Evolutionary conservation across 805 yeast genomes (phyloP), one percentile per base, ranked within the genome.

Genomic region (Nakazawaea pomicola): DNA sequence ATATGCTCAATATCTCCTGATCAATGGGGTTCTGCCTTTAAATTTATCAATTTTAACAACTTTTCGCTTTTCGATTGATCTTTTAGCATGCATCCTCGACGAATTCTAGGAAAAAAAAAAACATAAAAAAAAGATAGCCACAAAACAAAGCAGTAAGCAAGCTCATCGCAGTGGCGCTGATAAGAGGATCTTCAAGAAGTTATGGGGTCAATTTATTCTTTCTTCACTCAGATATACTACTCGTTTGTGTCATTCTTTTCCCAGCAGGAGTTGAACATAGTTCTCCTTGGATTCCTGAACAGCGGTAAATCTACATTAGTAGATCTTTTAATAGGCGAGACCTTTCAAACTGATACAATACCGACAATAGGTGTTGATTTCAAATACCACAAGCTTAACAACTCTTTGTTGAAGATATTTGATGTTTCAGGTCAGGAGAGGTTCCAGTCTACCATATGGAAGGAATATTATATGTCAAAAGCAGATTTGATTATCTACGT

Each of bases 381-480:
- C 23, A 31, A 43, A 4, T 38, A 32, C 30, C n/a, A 24, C 15
- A 8, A 27, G 25, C 10, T 37, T 34, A 23, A 48, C 19, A 41
- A 43, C 17, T 33, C 51, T 14, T 20, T 45, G 8, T 35, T 58
- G 32, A 53, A 50, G 39, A 37, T 56, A 9, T 46, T 46, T 36
- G 66, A 61, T 43, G 36, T 58, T 28, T 54, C 61, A 41, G 66
- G 66, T 7, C 66, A 60, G 33, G 35, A 35, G 25, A 51, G 51
- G 33, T 44, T 50, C 30, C 58, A 51, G 11, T 11, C 21, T 3
- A 25, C 50, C 18, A 12, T 48, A 7, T 61, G 65, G 65, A 18
- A 32, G 11, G 45, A 47, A 12, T 30, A 38, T 11, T 24, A 54
- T 12, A 8, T 15, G 6, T 10, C 19, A 11, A 32, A 33, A 14